Evolutionary conservation across 1,284 basidiomycete genomes (phyloP), one percentile per base, ranked within the genome.

Genomic region (Bjerkandera adusta): DNA sequence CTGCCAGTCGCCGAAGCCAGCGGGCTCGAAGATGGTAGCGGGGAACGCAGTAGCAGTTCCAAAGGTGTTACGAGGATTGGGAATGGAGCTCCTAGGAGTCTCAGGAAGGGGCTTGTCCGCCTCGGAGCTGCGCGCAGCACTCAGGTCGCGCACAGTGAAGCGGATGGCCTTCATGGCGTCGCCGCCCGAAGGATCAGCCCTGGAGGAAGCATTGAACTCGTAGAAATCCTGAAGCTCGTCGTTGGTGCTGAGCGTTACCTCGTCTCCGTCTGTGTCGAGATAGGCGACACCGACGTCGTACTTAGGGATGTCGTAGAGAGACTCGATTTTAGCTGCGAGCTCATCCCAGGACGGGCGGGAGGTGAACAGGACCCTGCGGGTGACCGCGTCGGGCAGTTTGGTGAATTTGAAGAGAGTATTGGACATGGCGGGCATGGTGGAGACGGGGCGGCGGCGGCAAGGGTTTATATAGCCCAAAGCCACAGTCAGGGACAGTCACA

Each of bases 211-310:
- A n/a, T 55, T 52, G 21, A 52, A 52, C 22, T 64, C 62, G 60
- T 79, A 85, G 65, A 71, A 87, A 56, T 81, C 82, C 45, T 72
- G 70, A 8, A 86, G 71, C 62, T 87, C 84, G 29, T 81, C 80
- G 47, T 87, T 72, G 3, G 85, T 78, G 63, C 76, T 85, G 50
- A 88, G 69, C 10, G 85, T 89, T 49, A 89, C 77, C 52, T 83
- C 77, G 58, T 89, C 86, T 27, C 76, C 74, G 56, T 89, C 85
- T 27, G 60, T 60, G 63, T 89, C 86, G 39, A 81, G 49, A 61
- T 89, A 89, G 25, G 81, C 79, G 29, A 85, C 81, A 2, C 73
- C 84, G 44, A 88, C 67, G 40, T 72, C 72, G 48, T 75, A 71
- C 43, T 65, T 49, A 8, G 82, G 75, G 35, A 89, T 81, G 43